Conservation (phyloP, 2,329 filamentous ascomycete species). For the Diaporthe humulicola region DNA sequence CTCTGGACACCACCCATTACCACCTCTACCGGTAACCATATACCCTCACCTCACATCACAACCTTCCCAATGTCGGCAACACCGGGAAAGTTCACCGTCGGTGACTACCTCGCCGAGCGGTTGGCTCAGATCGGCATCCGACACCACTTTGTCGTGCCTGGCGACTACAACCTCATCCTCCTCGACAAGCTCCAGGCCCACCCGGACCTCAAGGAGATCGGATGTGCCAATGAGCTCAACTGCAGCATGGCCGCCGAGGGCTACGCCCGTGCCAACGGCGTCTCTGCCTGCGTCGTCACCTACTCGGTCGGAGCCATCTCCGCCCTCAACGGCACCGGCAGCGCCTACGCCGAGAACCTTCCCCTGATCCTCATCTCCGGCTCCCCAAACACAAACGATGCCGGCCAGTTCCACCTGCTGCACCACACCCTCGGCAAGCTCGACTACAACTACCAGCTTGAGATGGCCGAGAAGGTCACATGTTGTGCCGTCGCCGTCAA, state of each 20-base stretch:
- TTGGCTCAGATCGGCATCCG: conserved; percentile 44
- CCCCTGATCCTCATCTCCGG: conserved; percentile 46
- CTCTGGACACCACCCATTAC: background rate
- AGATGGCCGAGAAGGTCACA: conserved; percentile 50
- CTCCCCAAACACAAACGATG: conserved; percentile 47
- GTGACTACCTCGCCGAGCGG: conserved; percentile 48
- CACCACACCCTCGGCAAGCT: conserved; percentile 47
- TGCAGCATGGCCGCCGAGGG: conserved; percentile 48
- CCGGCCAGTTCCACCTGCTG: conserved; percentile 45
- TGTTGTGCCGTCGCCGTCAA: conserved; percentile 47
- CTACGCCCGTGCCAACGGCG: conserved; percentile 48
- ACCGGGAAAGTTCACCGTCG: conserved; percentile 43
- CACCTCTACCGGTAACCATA: background rate
- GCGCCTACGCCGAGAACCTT: conserved; percentile 47
- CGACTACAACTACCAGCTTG: conserved; percentile 48
- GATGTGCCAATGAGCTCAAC: conserved; percentile 49
- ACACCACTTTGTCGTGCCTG: conserved; percentile 48
- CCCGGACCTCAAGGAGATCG: conserved; percentile 45
- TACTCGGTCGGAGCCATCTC: conserved; percentile 47
- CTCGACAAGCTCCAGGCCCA: conserved; percentile 47
- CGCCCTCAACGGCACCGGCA: conserved; percentile 47
- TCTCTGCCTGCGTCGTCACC: conserved; percentile 46
- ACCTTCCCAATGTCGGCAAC: conserved; percentile 30
- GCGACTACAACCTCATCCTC: conserved; percentile 49
- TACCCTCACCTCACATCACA: conserved; percentile 8